A percentile compares a stretch with the other conserved stretches of the same genome.
These are phyloP conservation scores for Amylocarpus encephaloides DNA, from an alignment of 2,329 filamentous ascomycete genomes.

Conservation along the genomic window DNA sequence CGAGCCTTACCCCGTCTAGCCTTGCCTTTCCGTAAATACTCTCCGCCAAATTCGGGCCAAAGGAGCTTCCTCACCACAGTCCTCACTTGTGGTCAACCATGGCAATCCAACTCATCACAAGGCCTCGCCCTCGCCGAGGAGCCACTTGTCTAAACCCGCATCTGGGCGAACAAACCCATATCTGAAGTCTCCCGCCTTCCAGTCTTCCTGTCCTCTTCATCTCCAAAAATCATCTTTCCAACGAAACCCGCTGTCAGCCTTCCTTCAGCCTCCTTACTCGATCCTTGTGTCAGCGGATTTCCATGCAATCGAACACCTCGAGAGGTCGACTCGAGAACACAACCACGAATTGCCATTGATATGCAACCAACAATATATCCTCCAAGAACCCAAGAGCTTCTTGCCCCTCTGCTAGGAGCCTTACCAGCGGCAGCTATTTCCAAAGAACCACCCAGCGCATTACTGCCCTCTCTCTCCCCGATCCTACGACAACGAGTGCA, in stretches of 20 bases:
- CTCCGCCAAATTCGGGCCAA: conserved; percentile 4
- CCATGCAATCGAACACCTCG: conserved; percentile 3
- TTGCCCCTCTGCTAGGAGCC: conserved; percentile 53
- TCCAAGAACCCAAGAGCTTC: conserved; percentile 42
- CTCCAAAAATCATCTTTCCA: neutral
- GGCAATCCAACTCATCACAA: neutral
- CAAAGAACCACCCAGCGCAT: conserved; percentile 47
- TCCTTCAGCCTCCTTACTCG: neutral
- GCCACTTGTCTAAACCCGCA: neutral
- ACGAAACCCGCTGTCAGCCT: neutral
- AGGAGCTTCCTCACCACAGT: conserved; percentile 1
- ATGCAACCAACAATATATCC: conserved; percentile 33
- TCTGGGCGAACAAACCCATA: neutral
- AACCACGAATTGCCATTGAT: conserved; percentile 2
- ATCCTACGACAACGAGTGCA: conserved; percentile 61
- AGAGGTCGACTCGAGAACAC: neutral
- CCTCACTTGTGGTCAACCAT: neutral
- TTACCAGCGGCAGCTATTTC: conserved; percentile 54
- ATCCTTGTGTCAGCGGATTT: neutral
- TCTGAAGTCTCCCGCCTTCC: neutral
- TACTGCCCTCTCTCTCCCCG: conserved; percentile 56
- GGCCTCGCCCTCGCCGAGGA: neutral
- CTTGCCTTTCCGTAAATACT: neutral
- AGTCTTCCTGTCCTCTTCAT: too few relatives aligned
- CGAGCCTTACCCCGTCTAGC: neutral